These are phyloP conservation scores for Microcyclospora pomicola DNA, from an alignment of 2,329 filamentous ascomycete genomes.

Conservation along the genomic window DNA sequence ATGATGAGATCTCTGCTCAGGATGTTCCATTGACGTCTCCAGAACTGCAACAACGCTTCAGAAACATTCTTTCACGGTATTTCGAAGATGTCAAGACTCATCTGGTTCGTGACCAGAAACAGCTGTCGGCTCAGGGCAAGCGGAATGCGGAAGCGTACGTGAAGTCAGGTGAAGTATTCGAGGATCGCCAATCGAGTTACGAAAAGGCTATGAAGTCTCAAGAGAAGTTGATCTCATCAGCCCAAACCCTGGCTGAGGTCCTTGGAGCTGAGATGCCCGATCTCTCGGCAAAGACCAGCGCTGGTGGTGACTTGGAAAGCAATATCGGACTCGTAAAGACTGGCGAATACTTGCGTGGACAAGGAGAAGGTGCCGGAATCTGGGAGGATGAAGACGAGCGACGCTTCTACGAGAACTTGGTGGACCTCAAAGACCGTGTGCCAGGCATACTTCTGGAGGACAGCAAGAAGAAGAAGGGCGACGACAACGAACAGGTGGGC, in stretches of 20 bases:
- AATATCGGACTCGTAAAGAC: constrained; percentile 89
- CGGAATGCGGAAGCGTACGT: constrained; percentile 97
- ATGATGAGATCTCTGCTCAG: constrained; percentile 35
- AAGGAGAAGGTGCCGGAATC: constrained; percentile 82
- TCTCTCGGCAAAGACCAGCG: constrained; percentile 66
- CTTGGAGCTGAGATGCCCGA: constrained; percentile 89
- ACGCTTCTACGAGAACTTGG: constrained; percentile 92
- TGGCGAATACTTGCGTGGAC: constrained; percentile 79
- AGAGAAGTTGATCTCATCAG: constrained; percentile 78
- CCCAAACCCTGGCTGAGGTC: constrained; percentile 78
- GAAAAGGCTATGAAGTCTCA: constrained; percentile 88
- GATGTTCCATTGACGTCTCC: constrained; percentile 63
- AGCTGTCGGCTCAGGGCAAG: constrained; percentile 70
- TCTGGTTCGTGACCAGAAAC: constrained; percentile 80
- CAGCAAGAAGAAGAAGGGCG: constrained; percentile 80
- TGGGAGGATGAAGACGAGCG: constrained; percentile 98
- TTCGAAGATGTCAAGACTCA: constrained; percentile 88
- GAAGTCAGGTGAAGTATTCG: constrained; percentile 95
- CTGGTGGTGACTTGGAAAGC: constrained; percentile 51
- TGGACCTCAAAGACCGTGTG: constrained; percentile 90
- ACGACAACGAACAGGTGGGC: constrained; percentile 67
- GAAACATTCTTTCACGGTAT: constrained; percentile 71
- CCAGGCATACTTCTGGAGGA: constrained; percentile 89
- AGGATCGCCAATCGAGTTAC: constrained; percentile 89
- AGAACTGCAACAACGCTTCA: constrained; percentile 74